Base-by-base conservation (phyloP, 805 yeast species). In the Yueomyces sp. region DNA sequence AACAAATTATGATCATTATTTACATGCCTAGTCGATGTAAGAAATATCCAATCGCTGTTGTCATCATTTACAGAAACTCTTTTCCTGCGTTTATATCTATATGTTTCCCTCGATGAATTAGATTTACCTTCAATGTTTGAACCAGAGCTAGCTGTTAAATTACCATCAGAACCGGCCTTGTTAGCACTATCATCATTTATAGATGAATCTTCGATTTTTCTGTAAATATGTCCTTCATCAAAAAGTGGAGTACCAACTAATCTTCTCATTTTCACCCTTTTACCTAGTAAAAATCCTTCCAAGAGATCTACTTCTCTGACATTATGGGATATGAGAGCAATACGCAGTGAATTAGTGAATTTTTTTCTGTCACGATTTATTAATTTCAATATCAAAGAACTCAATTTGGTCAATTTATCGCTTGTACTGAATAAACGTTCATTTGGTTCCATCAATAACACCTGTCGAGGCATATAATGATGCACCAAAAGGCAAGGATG, bases 211-310 rank as follows among this genome's bases (percentile, higher is more conserved):
- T 36, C 26, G 30, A 48, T 45, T 4, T 44, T 37, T 11, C 31
- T 38, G 37, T 45, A 52, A 28, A 43, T 43, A 40, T 52, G 55
- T 38, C 52, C 53, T 42, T 58, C 58, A 33, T 73, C 76, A 49
- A 69, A 73, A 28, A 81, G 59, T 26, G 80, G 73, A 1, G 77
- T 68, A 12, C 85, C 85, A 28, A 86, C 76, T 51, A 80, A 73
- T 50, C 94, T 73, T 47, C 71, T 72, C 54, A 82, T 81, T 47
- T 72, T 70, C 36, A 85, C 60, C 36, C 67, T 66, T 52, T 84
- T 77, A 2, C 95, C 96, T n/a, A 82, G 66, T 11, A 86, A 55
- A 39, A 81, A 68, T 0, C 88, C 83, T 59, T 87, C 96, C 5
- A 87, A 68, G 40, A 87, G 63, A 55, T 87, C 94, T 48, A 83